Evolutionary conservation across 441 rosid genomes (phyloP).

Genomic region (Biscutella laevigata): DNA sequence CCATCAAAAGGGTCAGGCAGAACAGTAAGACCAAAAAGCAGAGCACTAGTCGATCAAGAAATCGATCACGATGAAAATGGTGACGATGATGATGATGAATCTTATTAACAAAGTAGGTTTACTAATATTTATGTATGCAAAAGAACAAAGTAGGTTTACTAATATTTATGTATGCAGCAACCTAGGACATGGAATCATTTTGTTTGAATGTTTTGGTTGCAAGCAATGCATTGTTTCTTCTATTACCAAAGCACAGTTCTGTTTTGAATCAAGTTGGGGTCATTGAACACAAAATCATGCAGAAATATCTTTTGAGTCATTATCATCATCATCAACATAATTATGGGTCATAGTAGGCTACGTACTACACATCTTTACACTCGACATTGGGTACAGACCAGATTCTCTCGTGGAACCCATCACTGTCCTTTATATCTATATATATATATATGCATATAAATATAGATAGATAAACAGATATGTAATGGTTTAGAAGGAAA

Average conservation of each 20-base stretch:
- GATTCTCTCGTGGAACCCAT: neutral
- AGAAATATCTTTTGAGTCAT: neutral
- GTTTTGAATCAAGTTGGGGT: neutral
- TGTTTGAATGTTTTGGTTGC: conserved; percentile 8
- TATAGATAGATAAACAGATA: neutral
- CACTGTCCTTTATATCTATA: conserved; percentile 7
- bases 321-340: neutral
- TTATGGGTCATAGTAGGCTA: conserved; percentile 7
- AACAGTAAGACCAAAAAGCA: conserved; percentile 47
- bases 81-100: conserved; percentile 33
- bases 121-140: neutral
- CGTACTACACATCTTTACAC: conserved; percentile 7
- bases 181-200: neutral
- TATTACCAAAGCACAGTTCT: conserved; percentile 1
- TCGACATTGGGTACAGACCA: neutral
- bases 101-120: conserved; percentile 8
- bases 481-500: neutral
- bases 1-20: conserved; percentile 58
- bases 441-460: conserved; percentile 4
- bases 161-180: neutral
- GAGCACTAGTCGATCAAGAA: conserved; percentile 46
- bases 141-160: neutral
- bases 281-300: neutral
- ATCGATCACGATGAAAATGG: conserved; percentile 41
- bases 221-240: conserved; percentile 7